phyloP scores from a whole-genome alignment of 2,329 filamentous ascomycete species.

The Alternaria dauci region DNA sequence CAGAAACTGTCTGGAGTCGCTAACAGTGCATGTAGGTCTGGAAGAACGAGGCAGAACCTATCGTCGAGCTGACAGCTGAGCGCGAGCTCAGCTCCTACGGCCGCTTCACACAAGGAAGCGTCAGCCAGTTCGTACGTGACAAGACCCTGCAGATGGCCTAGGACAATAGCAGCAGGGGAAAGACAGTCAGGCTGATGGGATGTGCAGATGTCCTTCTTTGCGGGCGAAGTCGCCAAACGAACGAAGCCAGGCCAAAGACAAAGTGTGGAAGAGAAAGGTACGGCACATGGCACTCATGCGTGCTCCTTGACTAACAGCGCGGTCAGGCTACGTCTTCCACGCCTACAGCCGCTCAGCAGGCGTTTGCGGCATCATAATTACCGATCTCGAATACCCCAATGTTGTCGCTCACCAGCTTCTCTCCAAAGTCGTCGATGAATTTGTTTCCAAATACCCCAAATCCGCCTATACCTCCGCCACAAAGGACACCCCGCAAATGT shows the following conservation, averaged over 20 bases:
- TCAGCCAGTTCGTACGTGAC: constrained; percentile 37
- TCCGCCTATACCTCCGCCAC: constrained; percentile 67
- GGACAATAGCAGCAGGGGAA: too few species aligned
- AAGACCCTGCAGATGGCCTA: too few species aligned
- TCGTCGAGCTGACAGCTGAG: constrained; percentile 78
- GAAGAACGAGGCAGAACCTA: constrained; percentile 77
- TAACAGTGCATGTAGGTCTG: constrained; percentile 67
- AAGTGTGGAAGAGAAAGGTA: constrained; percentile 81
- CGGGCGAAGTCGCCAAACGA: constrained; percentile 85
- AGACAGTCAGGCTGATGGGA: constrained; percentile 15
- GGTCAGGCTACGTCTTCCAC: constrained; percentile 68
- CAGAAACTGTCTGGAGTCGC: too few species aligned
- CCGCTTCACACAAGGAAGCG: constrained; percentile 71
- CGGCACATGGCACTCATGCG: too few species aligned
- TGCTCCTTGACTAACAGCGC: not conserved
- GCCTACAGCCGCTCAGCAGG: constrained; percentile 57
- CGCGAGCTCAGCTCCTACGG: constrained; percentile 81
- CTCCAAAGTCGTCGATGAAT: constrained; percentile 87
- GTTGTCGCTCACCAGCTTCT: constrained; percentile 87
- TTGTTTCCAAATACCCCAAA: constrained; percentile 77
- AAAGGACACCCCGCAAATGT: constrained; percentile 52
- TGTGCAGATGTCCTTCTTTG: constrained; percentile 79
- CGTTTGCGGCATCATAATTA: constrained; percentile 58
- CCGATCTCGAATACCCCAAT: constrained; percentile 63
- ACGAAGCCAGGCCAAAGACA: constrained; percentile 83